Evolutionary conservation across 306 rosid genomes (phyloP), one percentile per base, ranked within the genome.

Genomic region (Pyrus pyrifolia): DNA sequence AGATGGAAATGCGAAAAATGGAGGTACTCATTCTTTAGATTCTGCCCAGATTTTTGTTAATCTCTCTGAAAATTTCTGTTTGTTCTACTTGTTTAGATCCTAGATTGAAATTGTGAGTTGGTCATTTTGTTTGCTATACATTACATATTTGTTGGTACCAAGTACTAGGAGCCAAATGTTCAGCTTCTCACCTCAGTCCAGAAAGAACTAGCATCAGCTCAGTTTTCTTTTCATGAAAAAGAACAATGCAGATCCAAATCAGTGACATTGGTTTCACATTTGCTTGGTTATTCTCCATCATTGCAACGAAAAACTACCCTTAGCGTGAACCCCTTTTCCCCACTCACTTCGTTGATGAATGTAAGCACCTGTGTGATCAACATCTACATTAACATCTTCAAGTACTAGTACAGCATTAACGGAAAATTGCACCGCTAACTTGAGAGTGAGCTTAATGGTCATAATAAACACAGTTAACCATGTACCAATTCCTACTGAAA

Each of bases 1-100:
- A 96, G 80, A 87, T 90, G 93, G 93, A 93, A 78, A 87, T 91
- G 97, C 93, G 83, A 84, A 96, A 88, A 86, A 88, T 91, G 85
- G 99, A 96, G 98, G 99, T 92, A 89, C 59, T n/a, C 17, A 63
- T 81, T 76, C 27, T 44, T 59, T 44, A 57, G 11, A 76, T 74
- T 68, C 60, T 14, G 53, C 30, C 14, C 18, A 2, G 13, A 49
- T 2, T 15, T 49, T 15, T 18, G 18, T 17, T 33, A 2, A 49
- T 6, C 12, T 52, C 51, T 73, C 25, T 29, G 42, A 55, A 66
- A 29, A 7, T 30, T 6, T 45, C 2, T 10, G 15, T 63, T 4
- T 75, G 0, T 3, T 33, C 59, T 8, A 17, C 30, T 67, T 67
- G 27, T 58, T 15, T 66, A 18, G 71, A 31, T 64, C 46, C 63